Percentiles rank a stretch among this genome's conserved stretches.
Conservation (phyloP, 371 early-diverging fungal species). For the Mucor ambiguus region DNA sequence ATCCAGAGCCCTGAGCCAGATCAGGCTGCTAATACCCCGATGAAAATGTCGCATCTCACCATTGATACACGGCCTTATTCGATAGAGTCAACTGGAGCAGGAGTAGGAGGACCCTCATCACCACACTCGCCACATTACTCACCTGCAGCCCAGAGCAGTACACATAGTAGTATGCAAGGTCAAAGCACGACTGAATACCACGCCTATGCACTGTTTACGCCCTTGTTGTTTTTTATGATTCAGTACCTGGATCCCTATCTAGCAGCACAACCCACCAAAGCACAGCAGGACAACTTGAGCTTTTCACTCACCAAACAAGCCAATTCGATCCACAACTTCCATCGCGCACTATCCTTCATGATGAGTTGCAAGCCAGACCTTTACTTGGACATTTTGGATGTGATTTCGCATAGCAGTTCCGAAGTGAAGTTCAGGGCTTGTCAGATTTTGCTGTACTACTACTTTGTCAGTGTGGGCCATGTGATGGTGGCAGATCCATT, state of each 20-base stretch:
- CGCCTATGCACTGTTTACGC: constrained; percentile 41
- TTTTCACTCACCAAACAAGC: constrained; percentile 31
- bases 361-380: constrained; percentile 55
- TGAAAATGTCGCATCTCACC: constrained; percentile 39
- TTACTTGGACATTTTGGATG: constrained; percentile 54
- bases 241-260: constrained; percentile 51
- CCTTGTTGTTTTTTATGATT: constrained; percentile 49
- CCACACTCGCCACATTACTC: constrained; percentile 9
- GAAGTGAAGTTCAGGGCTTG: constrained; percentile 45
- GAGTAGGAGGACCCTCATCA: background rate
- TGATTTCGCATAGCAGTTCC: constrained; percentile 49
- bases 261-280: constrained; percentile 12
- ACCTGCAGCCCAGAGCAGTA: constrained; percentile 12
- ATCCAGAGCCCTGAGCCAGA: constrained; percentile 42
- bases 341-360: constrained; percentile 53
- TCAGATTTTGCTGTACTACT: constrained; percentile 48
- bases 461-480: constrained; percentile 55
- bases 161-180: constrained; percentile 19
- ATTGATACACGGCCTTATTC: constrained; percentile 40
- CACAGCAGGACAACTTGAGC: constrained; percentile 24
- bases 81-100: constrained; percentile 1
- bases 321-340: constrained; percentile 46
- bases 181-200: constrained; percentile 20
- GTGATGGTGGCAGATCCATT: constrained; percentile 50
- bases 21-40: constrained; percentile 4